Evolutionary conservation across 192 early-diverging fungal species (phyloP).

Genomic region (Gryganskiella cystojenkinii): DNA sequence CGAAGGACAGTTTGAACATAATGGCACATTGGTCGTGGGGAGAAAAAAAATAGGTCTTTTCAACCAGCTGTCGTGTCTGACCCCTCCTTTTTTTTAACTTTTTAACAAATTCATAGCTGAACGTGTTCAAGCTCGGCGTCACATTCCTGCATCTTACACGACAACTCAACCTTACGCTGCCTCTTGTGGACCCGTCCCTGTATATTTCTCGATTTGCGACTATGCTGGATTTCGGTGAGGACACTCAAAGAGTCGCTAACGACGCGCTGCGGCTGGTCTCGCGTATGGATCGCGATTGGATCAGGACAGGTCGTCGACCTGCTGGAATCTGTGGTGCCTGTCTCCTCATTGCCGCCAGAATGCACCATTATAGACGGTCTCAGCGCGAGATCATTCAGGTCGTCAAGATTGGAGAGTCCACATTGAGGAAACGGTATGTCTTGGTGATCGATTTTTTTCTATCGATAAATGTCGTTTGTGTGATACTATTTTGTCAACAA

Average conservation of each 20-base stretch:
- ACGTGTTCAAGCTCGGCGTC: slow-evolving; percentile 89
- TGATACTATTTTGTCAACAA: not conserved
- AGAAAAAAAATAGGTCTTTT: not conserved
- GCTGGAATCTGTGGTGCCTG: slow-evolving; percentile 96
- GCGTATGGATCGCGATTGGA: slow-evolving; percentile 97
- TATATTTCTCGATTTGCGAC: slow-evolving; percentile 94
- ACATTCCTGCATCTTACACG: slow-evolving; percentile 84
- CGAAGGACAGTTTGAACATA: too few species aligned
- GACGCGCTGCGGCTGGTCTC: slow-evolving; percentile 86
- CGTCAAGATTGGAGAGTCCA: slow-evolving; percentile 91
- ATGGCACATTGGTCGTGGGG: not conserved
- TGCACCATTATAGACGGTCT: slow-evolving; percentile 91
- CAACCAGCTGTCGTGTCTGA: not conserved
- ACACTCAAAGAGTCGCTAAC: slow-evolving; percentile 76
- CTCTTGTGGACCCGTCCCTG: slow-evolving; percentile 91
- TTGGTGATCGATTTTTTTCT: not conserved
- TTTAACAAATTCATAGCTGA: slow-evolving; percentile 55
- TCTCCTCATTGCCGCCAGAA: slow-evolving; percentile 87
- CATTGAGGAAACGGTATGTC: slow-evolving; percentile 77
- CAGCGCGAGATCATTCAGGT: slow-evolving; percentile 86
- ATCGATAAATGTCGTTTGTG: not conserved
- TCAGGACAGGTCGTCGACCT: slow-evolving; percentile 87
- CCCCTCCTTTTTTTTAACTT: not conserved
- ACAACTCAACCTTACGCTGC: slow-evolving; percentile 69
- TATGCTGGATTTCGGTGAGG: slow-evolving; percentile 91